Conservation (phyloP, 169 alveolate genomes). For the Plasmodium malariae region DNA sequence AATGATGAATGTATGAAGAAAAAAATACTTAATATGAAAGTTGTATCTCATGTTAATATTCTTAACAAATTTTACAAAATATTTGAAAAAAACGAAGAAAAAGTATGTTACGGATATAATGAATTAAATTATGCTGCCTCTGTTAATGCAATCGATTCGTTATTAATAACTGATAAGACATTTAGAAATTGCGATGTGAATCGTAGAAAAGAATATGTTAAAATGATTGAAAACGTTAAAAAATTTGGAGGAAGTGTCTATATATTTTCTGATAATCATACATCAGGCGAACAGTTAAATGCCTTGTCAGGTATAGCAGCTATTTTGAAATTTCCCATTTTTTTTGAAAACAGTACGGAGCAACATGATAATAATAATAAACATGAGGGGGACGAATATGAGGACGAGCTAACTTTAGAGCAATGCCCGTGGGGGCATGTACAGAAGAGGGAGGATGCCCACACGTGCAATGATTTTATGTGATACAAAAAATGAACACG, state of each 20-base stretch:
- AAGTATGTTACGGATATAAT: conserved; percentile 27
- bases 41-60: conserved; percentile 33
- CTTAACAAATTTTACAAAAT: conserved; percentile 39
- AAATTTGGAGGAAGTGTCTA: conserved; percentile 78
- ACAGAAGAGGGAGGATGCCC: too few relatives aligned
- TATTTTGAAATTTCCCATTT: conserved; percentile 75
- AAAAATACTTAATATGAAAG: conserved; percentile 32
- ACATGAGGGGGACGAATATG: neutral
- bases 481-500: too few relatives aligned
- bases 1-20: conserved; percentile 33
- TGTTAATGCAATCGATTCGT: conserved; percentile 80
- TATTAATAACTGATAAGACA: conserved; percentile 79
- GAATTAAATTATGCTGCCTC: conserved; percentile 37
- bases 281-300: conserved; percentile 80
- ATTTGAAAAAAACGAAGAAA: conserved; percentile 47
- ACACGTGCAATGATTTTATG: too few relatives aligned
- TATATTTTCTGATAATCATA: conserved; percentile 82
- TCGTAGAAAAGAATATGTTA: conserved; percentile 69
- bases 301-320: conserved; percentile 83
- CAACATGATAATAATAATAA: neutral
- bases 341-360: neutral
- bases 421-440: too few relatives aligned
- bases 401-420: too few relatives aligned
- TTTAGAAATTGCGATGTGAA: conserved; percentile 76
- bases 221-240: conserved; percentile 75